Conservation (phyloP, 805 yeast genomes). For the Zygoascus tannicola region DNA sequence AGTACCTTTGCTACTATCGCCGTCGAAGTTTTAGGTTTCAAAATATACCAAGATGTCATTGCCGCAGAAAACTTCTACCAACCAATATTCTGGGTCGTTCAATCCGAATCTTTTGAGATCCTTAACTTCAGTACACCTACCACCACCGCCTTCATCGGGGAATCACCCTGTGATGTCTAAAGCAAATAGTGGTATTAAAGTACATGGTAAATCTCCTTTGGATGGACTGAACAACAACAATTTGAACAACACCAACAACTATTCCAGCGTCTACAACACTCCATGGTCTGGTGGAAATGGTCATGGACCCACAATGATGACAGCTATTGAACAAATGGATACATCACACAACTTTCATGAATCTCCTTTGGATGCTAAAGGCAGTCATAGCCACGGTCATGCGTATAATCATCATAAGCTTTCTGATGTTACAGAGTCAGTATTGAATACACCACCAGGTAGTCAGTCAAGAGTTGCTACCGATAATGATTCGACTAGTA, state of each 20-base stretch:
- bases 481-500: too few relatives aligned
- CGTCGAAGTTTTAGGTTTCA: too few relatives aligned
- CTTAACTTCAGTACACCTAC: constrained; percentile 33
- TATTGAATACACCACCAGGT: constrained; percentile 18
- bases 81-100: constrained; percentile 1
- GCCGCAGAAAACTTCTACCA: background rate
- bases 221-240: background rate
- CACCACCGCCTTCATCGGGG: constrained; percentile 31
- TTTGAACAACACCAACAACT: constrained; percentile 1
- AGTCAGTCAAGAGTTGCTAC: constrained; percentile 12
- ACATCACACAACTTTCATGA: background rate
- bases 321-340: background rate
- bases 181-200: constrained; percentile 5
- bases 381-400: background rate
- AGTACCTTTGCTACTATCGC: too few relatives aligned
- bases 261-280: constrained; percentile 4
- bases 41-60: too few relatives aligned
- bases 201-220: constrained; percentile 7
- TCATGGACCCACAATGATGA: background rate
- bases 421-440: constrained; percentile 11
- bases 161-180: constrained; percentile 5
- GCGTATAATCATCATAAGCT: background rate
- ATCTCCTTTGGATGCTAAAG: constrained; percentile 2
- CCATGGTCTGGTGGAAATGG: constrained; percentile 1
- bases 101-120: constrained; percentile 16